These are phyloP conservation scores for Durusdinium trenchii DNA, from an alignment of 73 alveolate genomes.

Conservation along the genomic window DNA sequence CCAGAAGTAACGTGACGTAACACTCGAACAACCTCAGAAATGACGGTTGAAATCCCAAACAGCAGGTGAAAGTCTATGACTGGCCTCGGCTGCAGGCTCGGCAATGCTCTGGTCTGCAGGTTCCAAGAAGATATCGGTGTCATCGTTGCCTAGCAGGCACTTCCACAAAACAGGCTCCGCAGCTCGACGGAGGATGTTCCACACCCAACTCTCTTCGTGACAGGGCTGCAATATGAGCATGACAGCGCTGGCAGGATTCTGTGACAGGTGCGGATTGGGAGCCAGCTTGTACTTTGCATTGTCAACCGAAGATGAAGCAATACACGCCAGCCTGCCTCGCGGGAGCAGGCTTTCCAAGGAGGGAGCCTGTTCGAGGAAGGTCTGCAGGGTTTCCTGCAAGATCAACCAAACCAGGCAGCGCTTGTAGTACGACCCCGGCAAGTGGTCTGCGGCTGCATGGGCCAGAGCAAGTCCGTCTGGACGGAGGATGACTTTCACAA, in stretches of 20 bases:
- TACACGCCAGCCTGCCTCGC: background rate
- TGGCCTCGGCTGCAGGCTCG: background rate
- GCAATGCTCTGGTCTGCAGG: background rate
- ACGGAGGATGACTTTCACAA: background rate
- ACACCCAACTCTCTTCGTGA: background rate
- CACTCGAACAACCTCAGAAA: too few species aligned
- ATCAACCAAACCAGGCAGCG: background rate
- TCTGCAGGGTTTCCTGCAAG: too few species aligned
- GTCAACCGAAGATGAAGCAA: background rate
- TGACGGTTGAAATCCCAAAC: too few species aligned
- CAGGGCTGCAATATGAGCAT: background rate
- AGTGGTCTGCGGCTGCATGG: background rate
- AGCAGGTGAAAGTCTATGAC: background rate
- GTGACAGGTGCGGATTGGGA: background rate
- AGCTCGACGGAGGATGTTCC: background rate
- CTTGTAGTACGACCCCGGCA: background rate
- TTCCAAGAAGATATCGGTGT: background rate
- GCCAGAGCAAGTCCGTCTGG: background rate
- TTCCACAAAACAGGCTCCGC: background rate
- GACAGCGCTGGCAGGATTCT: background rate
- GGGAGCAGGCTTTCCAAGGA: background rate
- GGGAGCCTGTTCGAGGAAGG: background rate
- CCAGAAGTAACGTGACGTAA: too few species aligned
- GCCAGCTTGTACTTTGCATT: background rate
- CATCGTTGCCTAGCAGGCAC: background rate